A percentile compares a stretch with the other conserved stretches of the same genome.
phyloP scores from a whole-genome alignment of 192 early-diverging fungal species.

The Coemansia sp. region DNA sequence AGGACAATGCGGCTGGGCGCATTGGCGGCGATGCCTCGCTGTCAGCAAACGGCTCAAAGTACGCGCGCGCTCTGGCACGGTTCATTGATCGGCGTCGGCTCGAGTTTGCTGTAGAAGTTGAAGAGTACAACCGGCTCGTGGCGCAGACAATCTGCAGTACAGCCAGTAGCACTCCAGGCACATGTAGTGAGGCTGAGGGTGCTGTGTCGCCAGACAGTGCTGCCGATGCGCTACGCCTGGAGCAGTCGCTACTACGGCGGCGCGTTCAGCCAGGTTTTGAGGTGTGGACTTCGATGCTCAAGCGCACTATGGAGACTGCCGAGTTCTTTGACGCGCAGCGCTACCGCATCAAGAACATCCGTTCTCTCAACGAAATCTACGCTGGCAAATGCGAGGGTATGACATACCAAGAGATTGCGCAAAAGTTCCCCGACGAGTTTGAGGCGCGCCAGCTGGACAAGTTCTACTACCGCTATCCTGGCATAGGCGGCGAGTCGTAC shows the following conservation, averaged over 20 bases:
- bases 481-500: slow-evolving; percentile 93
- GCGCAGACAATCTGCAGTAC: slow-evolving; percentile 1
- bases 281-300: slow-evolving; percentile 86
- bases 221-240: slow-evolving; percentile 6
- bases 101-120: slow-evolving; percentile 49
- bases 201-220: background rate
- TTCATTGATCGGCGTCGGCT: slow-evolving; percentile 70
- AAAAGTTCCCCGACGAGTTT: slow-evolving; percentile 78
- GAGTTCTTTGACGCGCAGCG: slow-evolving; percentile 75
- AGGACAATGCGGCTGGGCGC: slow-evolving; percentile 77
- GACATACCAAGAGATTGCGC: slow-evolving; percentile 79
- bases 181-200: slow-evolving; percentile 41
- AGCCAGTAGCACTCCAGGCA: slow-evolving; percentile 9
- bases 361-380: slow-evolving; percentile 92
- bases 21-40: slow-evolving; percentile 90
- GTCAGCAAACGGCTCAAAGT: slow-evolving; percentile 68
- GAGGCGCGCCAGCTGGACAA: slow-evolving; percentile 80
- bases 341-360: slow-evolving; percentile 78
- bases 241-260: slow-evolving; percentile 3
- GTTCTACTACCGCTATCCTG: slow-evolving; percentile 92
- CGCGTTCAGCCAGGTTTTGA: slow-evolving; percentile 37
- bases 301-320: slow-evolving; percentile 81
- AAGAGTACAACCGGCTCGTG: slow-evolving; percentile 37
- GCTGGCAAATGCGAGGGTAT: slow-evolving; percentile 79
- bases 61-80: slow-evolving; percentile 69